These are phyloP conservation scores for Botrytis sinoallii DNA, from an alignment of 2,329 filamentous ascomycete genomes.

Conservation along the genomic window DNA sequence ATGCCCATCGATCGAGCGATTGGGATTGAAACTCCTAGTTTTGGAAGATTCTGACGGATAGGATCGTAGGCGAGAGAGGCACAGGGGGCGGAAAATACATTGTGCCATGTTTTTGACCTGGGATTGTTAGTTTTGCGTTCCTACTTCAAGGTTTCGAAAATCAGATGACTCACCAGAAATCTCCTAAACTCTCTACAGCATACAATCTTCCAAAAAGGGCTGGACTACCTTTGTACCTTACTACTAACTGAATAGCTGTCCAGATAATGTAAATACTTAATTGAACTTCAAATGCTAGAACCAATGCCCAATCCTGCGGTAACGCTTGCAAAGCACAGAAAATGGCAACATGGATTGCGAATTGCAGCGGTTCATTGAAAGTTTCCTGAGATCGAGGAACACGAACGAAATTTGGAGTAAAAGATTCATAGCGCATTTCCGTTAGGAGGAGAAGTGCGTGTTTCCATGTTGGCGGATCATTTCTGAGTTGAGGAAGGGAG, in stretches of 20 bases:
- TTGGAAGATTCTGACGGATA: constrained; percentile 37
- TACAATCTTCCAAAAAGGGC: constrained; percentile 44
- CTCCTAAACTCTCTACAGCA: constrained; percentile 38
- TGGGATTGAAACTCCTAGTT: constrained; percentile 35
- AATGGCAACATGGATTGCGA: constrained; percentile 37
- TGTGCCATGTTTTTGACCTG: constrained; percentile 44
- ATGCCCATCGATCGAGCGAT: constrained; percentile 40
- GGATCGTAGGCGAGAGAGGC: constrained; percentile 41
- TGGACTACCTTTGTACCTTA: constrained; percentile 41
- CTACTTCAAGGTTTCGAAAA: neutral
- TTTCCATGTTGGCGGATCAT: constrained; percentile 32
- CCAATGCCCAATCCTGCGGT: constrained; percentile 38
- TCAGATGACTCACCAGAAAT: constrained; percentile 39
- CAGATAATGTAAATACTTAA: constrained; percentile 43
- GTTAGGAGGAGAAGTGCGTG: constrained; percentile 40
- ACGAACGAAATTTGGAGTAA: constrained; percentile 42
- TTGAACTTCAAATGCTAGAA: constrained; percentile 41
- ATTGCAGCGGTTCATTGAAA: constrained; percentile 40
- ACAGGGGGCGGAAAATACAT: constrained; percentile 42
- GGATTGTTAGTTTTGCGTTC: neutral
- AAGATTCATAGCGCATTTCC: constrained; percentile 44
- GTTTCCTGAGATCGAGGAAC: constrained; percentile 34
- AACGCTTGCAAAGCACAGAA: constrained; percentile 40
- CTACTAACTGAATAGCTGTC: constrained; percentile 40
- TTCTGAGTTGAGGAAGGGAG: constrained; percentile 32